Base-by-base conservation (phyloP, 306 rosid genomes). In the Medicago lupulina region DNA sequence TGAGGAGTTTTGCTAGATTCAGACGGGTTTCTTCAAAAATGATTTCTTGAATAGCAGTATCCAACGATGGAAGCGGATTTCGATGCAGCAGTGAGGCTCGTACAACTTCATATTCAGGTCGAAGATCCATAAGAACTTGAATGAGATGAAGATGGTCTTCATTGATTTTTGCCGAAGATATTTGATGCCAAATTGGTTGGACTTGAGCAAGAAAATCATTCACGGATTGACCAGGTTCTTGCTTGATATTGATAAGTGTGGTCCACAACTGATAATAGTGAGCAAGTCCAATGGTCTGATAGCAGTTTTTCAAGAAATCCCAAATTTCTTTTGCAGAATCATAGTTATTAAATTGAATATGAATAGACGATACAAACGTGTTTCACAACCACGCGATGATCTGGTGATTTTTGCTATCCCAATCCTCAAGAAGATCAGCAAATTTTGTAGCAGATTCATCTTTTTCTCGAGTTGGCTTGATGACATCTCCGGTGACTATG, bases 261-360 rank as follows among this genome's bases (percentile, higher is more conserved):
- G 51, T 46, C 51, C 49, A 70, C 21, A 70, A 51, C 8, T 70
- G 34, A 18, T 70, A 70, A 9, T 28, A 70, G 17, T 70, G 75
- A 28, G 75, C 63, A 25, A 60, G 18, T 25, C 41, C 41, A 60
- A 41, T 58, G n/a, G 38, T 58, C 8, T 58, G 38, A 23, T 58
- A 58, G 31, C 38, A 39, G 5, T 28, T 58, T 9, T 25, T 10
- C 64, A 58, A 58, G 13, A 55, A 55, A 19, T 55, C 62, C 62
- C 34, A 55, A 23, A 55, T 8, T 55, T 21, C 62, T 55, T 55
- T 58, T 21, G 16, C 16, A 21, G 38, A 58, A 23, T 58, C 64
- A 41, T 41, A 46, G 16, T 46, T 46, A 12, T 13, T 1, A 13
- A 46, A 46, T 7, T 46, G 51, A 46, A 46, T 46, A n/a, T 46